These are phyloP conservation scores for Penicillium sp. DNA, from an alignment of 2,329 filamentous ascomycete genomes.

Conservation along the genomic window DNA sequence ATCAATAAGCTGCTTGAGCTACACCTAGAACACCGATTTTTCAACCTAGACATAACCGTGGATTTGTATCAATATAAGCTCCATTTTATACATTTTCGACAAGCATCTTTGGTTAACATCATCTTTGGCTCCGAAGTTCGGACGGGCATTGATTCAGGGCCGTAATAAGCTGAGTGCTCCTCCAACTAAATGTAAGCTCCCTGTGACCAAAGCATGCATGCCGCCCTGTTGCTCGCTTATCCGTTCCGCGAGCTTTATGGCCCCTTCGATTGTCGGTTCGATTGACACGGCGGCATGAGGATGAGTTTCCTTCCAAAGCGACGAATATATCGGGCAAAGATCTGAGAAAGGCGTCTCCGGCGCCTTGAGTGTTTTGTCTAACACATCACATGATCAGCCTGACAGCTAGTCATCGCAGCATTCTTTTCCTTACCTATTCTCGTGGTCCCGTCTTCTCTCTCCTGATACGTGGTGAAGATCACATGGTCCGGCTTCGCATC, in stretches of 20 bases:
- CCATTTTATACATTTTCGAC: too few species aligned
- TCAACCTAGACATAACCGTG: too few species aligned
- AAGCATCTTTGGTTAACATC: too few species aligned
- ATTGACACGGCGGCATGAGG: slow-evolving; percentile 18
- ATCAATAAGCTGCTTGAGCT: too few species aligned
- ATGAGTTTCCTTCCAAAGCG: slow-evolving; percentile 24
- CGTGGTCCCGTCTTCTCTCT: slow-evolving; percentile 21
- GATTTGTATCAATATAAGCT: too few species aligned
- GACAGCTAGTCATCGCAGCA: not conserved
- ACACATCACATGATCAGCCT: slow-evolving; percentile 8
- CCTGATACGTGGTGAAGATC: slow-evolving; percentile 33
- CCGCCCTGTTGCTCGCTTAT: slow-evolving; percentile 16
- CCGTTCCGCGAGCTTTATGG: slow-evolving; percentile 22
- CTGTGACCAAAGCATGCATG: slow-evolving; percentile 27
- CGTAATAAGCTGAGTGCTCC: slow-evolving; percentile 25
- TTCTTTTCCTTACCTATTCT: slow-evolving; percentile 21
- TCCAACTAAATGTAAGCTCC: slow-evolving; percentile 28
- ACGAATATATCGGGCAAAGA: slow-evolving; percentile 22
- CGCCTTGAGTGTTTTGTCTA: slow-evolving; percentile 20
- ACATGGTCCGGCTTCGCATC: slow-evolving; percentile 24
- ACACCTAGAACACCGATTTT: too few species aligned
- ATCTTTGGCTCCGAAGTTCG: too few species aligned
- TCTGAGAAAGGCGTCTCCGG: slow-evolving; percentile 20
- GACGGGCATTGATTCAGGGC: too few species aligned
- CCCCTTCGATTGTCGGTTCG: slow-evolving; percentile 27